A percentile compares a stretch with the other conserved stretches of the same genome.
phyloP scores from a whole-genome alignment of 1,139 yeast species.

The Arxiozyma telluris region DNA sequence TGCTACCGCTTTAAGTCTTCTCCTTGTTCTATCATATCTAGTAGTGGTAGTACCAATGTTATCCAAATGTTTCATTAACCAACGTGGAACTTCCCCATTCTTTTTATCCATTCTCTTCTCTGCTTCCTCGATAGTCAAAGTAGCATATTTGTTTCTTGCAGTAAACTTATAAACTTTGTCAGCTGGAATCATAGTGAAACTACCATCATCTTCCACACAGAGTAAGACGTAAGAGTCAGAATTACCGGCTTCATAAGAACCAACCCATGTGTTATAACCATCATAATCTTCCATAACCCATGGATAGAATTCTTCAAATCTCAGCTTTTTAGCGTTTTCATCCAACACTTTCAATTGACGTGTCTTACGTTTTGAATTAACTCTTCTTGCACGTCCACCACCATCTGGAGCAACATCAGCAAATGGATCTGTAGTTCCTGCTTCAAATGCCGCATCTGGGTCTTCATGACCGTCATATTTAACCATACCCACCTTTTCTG shows the following conservation, averaged over 20 bases:
- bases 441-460: conserved; percentile 19
- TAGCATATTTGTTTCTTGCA: conserved; percentile 86
- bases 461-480: conserved; percentile 31
- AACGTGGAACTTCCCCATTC: conserved; percentile 68
- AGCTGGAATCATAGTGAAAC: conserved; percentile 86
- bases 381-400: conserved; percentile 66
- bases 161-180: conserved; percentile 91
- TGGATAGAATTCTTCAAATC: conserved; percentile 94
- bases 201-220: conserved; percentile 75
- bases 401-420: conserved; percentile 89
- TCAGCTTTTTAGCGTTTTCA: conserved; percentile 68
- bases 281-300: conserved; percentile 98
- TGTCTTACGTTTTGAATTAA: conserved; percentile 69
- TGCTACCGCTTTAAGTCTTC: conserved; percentile 51
- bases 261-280: conserved; percentile 89
- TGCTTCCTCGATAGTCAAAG: conserved; percentile 91
- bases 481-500: conserved; percentile 33
- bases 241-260: conserved; percentile 90
- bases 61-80: conserved; percentile 90
- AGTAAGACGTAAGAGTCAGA: conserved; percentile 79
- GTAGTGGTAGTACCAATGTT: conserved; percentile 45
- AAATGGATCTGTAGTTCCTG: conserved; percentile 29
- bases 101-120: conserved; percentile 88
- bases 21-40: conserved; percentile 37
- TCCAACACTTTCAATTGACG: conserved; percentile 73